Base-by-base conservation (phyloP, 2,329 filamentous ascomycete species). In the Macroventuria anomochaeta region DNA sequence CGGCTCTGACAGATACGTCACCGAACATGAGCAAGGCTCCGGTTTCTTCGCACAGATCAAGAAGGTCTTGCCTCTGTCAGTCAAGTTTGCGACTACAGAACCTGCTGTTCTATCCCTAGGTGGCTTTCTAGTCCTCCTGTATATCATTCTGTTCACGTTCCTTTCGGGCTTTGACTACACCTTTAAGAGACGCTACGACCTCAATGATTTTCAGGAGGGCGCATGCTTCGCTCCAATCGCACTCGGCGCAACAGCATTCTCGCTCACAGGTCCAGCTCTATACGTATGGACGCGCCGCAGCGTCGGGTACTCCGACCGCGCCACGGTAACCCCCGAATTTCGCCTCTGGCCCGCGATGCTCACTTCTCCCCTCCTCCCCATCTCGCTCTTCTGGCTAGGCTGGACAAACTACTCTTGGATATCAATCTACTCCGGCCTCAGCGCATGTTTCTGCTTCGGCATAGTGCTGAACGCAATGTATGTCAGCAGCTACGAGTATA, bases 361-460 rank as follows among this genome's bases (percentile, higher is more conserved):
- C 59, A 91, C 91, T 5, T 85, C 86, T 0, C 71, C 90, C 13
- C 74, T 95, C 7, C 89, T 92, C 21, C 89, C 90, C 2, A 79
- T 88, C 36, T 90, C 90, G 1, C 75, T 96, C 13, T 95, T 96
- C 72, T 58, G 55, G 54, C 53, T 60, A 7, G 58, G 58, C n/a
- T 60, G 58, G 58, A 55, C 48, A 6, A 20, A 44, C 8, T 51
- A 51, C 23, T 13, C 11, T 6, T 15, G 12, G 29, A 34, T 43
- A 2, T 51, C 28, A 1, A 38, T 44, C 18, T 50, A 46, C 33
- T 58, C 32, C 13, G 49, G 46, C 11, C 51, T 58, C 7, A 41
- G 15, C 2, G 51, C 49, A 3, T 52, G 48, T 28, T 55, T 58
- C n/a, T 40, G 49, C 72, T 50, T 55, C 13, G 44, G 75, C 5